Evolutionary conservation across 2,329 filamentous ascomycete genomes (phyloP).

Genomic region (Stagonosporopsis cucurbitacearum): DNA sequence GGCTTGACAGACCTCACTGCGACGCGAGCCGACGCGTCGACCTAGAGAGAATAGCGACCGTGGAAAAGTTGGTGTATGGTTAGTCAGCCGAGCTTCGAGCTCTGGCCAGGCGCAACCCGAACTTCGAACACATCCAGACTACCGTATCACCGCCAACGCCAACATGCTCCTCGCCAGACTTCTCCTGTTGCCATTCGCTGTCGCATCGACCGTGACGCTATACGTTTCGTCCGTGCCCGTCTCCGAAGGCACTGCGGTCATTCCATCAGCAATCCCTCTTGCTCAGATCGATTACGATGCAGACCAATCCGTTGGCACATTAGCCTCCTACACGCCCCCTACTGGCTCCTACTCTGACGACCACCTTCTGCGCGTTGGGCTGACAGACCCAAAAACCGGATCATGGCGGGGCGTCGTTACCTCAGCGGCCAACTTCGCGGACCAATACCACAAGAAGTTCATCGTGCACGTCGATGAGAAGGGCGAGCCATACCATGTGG

Average conservation of each 20-base stretch:
- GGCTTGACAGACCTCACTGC: background rate
- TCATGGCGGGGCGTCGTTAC: conserved; percentile 57
- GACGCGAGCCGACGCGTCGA: conserved; percentile 7
- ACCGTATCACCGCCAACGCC: conserved; percentile 12
- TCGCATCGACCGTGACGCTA: conserved; percentile 48
- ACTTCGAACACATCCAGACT: conserved; percentile 4
- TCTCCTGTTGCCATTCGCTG: conserved; percentile 46
- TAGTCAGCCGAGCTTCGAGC: conserved; percentile 16
- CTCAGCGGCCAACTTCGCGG: conserved; percentile 51
- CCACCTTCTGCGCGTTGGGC: conserved; percentile 54
- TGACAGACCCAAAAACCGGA: conserved; percentile 47
- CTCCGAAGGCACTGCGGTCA: conserved; percentile 70
- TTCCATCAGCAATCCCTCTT: conserved; percentile 49
- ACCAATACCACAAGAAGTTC: conserved; percentile 53
- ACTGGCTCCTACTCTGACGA: conserved; percentile 43
- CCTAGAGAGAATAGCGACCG: background rate
- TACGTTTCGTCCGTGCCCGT: conserved; percentile 79
- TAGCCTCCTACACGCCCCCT: conserved; percentile 47
- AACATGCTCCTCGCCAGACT: conserved; percentile 48
- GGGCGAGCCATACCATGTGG: conserved; percentile 54
- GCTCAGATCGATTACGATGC: conserved; percentile 53
- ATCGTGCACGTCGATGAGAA: conserved; percentile 53
- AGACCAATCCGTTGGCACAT: conserved; percentile 44
- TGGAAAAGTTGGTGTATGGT: background rate
- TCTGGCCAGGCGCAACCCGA: conserved; percentile 3